Percentiles rank a stretch among this genome's conserved stretches.
These are phyloP conservation scores for Aspergillus fumigatiaffinis DNA, from an alignment of 2,329 filamentous ascomycete genomes.

Conservation along the genomic window DNA sequence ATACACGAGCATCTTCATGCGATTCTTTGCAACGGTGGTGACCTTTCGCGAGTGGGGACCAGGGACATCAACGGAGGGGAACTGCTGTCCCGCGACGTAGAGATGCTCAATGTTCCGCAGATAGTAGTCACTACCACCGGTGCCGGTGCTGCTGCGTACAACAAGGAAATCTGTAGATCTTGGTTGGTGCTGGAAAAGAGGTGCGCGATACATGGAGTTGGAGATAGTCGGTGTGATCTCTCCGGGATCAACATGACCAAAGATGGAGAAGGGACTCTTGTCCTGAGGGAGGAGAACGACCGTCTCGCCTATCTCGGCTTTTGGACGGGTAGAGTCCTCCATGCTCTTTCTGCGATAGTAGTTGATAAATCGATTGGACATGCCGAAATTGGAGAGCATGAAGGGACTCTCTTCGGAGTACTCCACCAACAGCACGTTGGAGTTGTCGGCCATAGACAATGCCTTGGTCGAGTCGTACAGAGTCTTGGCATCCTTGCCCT, in stretches of 20 bases:
- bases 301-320: conserved; percentile 81
- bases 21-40: conserved; percentile 93
- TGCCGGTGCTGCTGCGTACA: conserved; percentile 73
- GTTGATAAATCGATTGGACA: conserved; percentile 94
- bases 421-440: conserved; percentile 81
- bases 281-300: conserved; percentile 87
- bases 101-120: conserved; percentile 87
- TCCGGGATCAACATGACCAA: conserved; percentile 86
- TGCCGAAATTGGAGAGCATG: conserved; percentile 92
- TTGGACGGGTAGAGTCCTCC: conserved; percentile 72
- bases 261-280: conserved; percentile 91
- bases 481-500: conserved; percentile 71
- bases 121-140: conserved; percentile 74
- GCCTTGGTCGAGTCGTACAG: conserved; percentile 78
- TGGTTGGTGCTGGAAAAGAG: conserved; percentile 81
- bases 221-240: conserved; percentile 87
- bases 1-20: conserved; percentile 93
- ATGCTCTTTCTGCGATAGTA: conserved; percentile 85
- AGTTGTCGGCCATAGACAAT: conserved; percentile 83
- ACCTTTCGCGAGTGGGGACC: conserved; percentile 92
- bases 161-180: conserved; percentile 82
- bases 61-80: conserved; percentile 87
- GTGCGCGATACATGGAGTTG: conserved; percentile 92
- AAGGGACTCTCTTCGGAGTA: conserved; percentile 93
- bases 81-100: conserved; percentile 86